Evolutionary conservation across 352 stramenopile genomes (phyloP).

Genomic region (Phytopythium delawarense): DNA sequence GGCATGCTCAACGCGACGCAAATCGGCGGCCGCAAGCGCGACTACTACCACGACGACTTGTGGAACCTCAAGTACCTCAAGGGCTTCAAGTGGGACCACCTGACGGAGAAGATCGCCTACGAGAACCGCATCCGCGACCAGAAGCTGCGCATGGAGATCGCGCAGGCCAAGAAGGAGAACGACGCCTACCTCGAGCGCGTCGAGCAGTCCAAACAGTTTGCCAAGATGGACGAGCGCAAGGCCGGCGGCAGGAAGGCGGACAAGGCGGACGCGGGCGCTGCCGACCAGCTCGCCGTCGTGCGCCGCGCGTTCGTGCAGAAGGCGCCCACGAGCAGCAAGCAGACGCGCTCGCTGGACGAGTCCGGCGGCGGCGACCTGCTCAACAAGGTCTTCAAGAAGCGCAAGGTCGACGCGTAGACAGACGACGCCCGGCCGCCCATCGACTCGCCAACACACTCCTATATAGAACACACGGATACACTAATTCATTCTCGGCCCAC

Average conservation of each 20-base stretch:
- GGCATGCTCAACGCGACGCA: constrained; percentile 92
- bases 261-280: constrained; percentile 10
- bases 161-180: constrained; percentile 86
- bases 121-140: constrained; percentile 86
- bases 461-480: constrained; percentile 16
- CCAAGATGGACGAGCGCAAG: constrained; percentile 86
- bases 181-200: constrained; percentile 84
- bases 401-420: constrained; percentile 22
- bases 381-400: constrained; percentile 82
- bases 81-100: constrained; percentile 98
- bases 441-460: constrained; percentile 5
- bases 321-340: constrained; percentile 59
- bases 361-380: constrained; percentile 30
- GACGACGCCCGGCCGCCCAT: too few relatives aligned
- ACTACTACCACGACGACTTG: constrained; percentile 97
- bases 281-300: constrained; percentile 35
- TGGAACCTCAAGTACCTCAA: constrained; percentile 99
- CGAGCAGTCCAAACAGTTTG: constrained; percentile 82
- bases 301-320: constrained; percentile 80
- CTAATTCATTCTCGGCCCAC: constrained; percentile 12
- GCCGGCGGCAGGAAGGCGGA: constrained; percentile 41
- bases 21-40: constrained; percentile 92
- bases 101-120: constrained; percentile 97
- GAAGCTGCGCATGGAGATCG: constrained; percentile 84
- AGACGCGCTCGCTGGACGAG: constrained; percentile 50